Evolutionary conservation across 2,329 filamentous ascomycete species (phyloP).

Genomic region (Karstenula rhodostoma): DNA sequence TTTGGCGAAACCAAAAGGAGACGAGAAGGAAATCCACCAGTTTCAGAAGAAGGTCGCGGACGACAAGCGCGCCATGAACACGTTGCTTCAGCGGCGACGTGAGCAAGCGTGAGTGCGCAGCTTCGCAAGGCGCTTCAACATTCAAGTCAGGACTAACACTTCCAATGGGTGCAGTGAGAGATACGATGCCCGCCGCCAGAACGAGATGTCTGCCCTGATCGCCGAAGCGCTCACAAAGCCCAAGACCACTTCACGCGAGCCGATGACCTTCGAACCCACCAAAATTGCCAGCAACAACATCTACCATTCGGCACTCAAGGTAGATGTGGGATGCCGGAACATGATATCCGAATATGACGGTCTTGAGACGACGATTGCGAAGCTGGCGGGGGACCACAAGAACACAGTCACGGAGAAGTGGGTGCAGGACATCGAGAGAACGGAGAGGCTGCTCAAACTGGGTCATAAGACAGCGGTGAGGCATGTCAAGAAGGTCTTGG

Average conservation of each 20-base stretch:
- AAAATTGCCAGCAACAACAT: slow-evolving; percentile 25
- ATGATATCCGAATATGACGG: slow-evolving; percentile 35
- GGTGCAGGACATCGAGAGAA: slow-evolving; percentile 34
- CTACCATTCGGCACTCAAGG: slow-evolving; percentile 20
- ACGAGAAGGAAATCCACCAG: slow-evolving; percentile 32
- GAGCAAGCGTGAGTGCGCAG: slow-evolving; percentile 30
- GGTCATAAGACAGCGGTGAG: slow-evolving; percentile 39
- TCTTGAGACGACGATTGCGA: slow-evolving; percentile 31
- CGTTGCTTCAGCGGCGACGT: slow-evolving; percentile 28
- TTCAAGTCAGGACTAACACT: neutral
- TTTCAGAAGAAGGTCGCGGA: slow-evolving; percentile 29
- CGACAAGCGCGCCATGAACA: slow-evolving; percentile 27
- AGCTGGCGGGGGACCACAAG: slow-evolving; percentile 26
- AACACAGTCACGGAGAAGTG: slow-evolving; percentile 29
- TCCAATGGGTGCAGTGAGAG: slow-evolving; percentile 23
- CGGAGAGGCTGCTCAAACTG: slow-evolving; percentile 31
- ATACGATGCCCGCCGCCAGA: slow-evolving; percentile 24
- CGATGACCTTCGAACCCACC: slow-evolving; percentile 22
- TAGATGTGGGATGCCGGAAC: slow-evolving; percentile 28
- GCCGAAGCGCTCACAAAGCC: slow-evolving; percentile 27
- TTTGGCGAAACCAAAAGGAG: slow-evolving; percentile 29
- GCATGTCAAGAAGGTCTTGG: slow-evolving; percentile 40
- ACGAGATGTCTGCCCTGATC: slow-evolving; percentile 32
- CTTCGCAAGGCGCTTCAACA: neutral
- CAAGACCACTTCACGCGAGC: slow-evolving; percentile 10